Evolutionary conservation across 208 protist species (phyloP).

Genomic region (Trypanosomatidae sp.): DNA sequence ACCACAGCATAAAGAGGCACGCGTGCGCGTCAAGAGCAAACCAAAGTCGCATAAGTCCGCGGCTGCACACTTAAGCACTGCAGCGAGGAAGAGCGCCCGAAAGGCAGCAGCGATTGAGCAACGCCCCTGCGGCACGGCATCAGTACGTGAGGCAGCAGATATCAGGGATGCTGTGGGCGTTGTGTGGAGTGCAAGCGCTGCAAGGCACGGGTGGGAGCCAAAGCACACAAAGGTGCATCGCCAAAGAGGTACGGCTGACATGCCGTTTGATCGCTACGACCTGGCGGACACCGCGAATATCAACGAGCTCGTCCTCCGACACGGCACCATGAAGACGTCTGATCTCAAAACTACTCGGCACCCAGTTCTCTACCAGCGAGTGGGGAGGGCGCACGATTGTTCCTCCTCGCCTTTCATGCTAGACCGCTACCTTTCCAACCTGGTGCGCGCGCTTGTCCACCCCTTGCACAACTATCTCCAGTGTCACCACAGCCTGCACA

Average conservation of each 20-base stretch:
- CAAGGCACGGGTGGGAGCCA: slow-evolving; percentile 8
- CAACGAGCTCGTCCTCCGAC: slow-evolving; percentile 42
- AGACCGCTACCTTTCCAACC: slow-evolving; percentile 38
- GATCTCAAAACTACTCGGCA: slow-evolving; percentile 7
- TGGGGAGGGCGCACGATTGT: background rate
- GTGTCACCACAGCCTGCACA: slow-evolving; percentile 40
- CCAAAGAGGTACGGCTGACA: background rate
- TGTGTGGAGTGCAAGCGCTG: slow-evolving; percentile 7
- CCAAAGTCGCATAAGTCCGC: background rate
- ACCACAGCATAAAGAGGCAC: background rate
- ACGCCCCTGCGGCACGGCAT: background rate
- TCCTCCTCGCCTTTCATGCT: slow-evolving; percentile 22
- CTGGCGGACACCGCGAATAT: slow-evolving; percentile 18
- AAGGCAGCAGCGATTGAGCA: slow-evolving; percentile 6
- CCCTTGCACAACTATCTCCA: slow-evolving; percentile 57
- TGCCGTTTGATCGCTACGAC: slow-evolving; percentile 22
- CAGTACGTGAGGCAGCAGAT: background rate
- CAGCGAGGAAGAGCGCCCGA: background rate
- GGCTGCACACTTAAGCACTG: background rate
- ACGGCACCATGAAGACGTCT: slow-evolving; percentile 15
- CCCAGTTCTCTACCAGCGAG: slow-evolving; percentile 2
- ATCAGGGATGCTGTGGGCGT: background rate
- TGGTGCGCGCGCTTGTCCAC: slow-evolving; percentile 41
- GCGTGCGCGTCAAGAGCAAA: slow-evolving; percentile 1
- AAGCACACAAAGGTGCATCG: background rate